These are phyloP conservation scores for Cercospora nicotianae DNA, from an alignment of 2,329 filamentous ascomycete genomes.

Conservation along the genomic window DNA sequence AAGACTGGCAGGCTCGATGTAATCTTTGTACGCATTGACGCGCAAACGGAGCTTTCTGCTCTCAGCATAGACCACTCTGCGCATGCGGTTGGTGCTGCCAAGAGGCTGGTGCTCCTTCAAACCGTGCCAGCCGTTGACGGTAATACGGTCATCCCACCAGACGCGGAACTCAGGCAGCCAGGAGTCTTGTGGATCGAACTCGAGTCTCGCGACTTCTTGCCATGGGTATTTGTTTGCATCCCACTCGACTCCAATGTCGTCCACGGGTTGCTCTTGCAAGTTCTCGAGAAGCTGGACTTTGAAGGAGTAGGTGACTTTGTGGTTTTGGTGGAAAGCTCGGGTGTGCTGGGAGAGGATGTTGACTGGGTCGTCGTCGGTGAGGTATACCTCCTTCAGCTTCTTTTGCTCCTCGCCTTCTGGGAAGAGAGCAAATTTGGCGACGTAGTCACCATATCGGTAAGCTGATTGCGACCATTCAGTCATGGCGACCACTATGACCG, in stretches of 20 bases:
- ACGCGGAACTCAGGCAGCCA: conserved; percentile 45
- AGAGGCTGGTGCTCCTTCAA: conserved; percentile 43
- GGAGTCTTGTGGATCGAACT: conserved; percentile 44
- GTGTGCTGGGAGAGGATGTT: conserved; percentile 38
- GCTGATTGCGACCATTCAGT: conserved; percentile 38
- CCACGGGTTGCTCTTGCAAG: conserved; percentile 39
- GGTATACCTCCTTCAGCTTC: conserved; percentile 30
- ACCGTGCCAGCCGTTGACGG: conserved; percentile 44
- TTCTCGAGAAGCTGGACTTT: conserved; percentile 39
- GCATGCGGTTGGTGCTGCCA: conserved; percentile 44
- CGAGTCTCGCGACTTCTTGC: conserved; percentile 39
- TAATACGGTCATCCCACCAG: conserved; percentile 46
- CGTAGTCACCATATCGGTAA: conserved; percentile 40
- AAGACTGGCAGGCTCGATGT: conserved; percentile 42
- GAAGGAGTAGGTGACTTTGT: conserved; percentile 40
- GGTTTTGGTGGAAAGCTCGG: conserved; percentile 36
- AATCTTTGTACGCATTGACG: conserved; percentile 44
- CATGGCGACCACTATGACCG: conserved; percentile 36
- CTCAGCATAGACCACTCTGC: conserved; percentile 45
- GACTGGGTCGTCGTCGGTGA: conserved; percentile 36
- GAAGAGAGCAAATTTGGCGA: conserved; percentile 39
- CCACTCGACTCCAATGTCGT: conserved; percentile 39
- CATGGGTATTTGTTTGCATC: conserved; percentile 39
- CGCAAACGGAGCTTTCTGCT: conserved; percentile 42
- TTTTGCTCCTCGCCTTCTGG: conserved; percentile 35